Percentiles rank a stretch among this genome's conserved stretches.
These are phyloP conservation scores for Pugionium dolabratum DNA, from an alignment of 345 rosid genomes.

Conservation along the genomic window DNA sequence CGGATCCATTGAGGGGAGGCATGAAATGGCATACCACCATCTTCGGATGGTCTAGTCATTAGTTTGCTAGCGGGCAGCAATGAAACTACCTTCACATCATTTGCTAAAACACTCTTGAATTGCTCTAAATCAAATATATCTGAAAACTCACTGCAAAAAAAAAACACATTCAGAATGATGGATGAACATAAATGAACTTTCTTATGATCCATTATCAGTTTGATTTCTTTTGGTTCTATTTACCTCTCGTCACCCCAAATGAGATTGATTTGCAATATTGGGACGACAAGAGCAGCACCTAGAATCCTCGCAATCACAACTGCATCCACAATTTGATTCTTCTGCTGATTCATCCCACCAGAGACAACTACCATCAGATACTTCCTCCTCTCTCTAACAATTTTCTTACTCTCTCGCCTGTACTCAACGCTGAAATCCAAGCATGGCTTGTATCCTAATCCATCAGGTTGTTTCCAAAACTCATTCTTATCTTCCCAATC, in stretches of 20 bases:
- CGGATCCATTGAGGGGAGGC: slow-evolving; percentile 94
- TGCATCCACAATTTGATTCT: slow-evolving; percentile 98
- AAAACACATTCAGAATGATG: slow-evolving; percentile 1
- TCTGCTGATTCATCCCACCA: slow-evolving; percentile 97
- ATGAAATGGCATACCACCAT: slow-evolving; percentile 69
- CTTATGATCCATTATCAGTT: neutral
- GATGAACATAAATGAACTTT: slow-evolving; percentile 10
- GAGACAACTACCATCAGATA: slow-evolving; percentile 88
- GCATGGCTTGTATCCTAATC: slow-evolving; percentile 83
- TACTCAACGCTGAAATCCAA: slow-evolving; percentile 60
- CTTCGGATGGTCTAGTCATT: slow-evolving; percentile 85
- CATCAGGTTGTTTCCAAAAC: slow-evolving; percentile 98
- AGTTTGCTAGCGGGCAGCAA: slow-evolving; percentile 77
- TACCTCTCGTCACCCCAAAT: slow-evolving; percentile 99
- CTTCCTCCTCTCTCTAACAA: slow-evolving; percentile 53
- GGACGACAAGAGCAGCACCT: slow-evolving; percentile 93
- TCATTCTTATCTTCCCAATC: slow-evolving; percentile 40
- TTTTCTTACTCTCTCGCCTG: slow-evolving; percentile 46
- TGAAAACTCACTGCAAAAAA: slow-evolving; percentile 78
- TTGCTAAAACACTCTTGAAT: slow-evolving; percentile 73
- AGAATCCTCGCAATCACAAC: slow-evolving; percentile 95
- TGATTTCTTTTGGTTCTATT: neutral
- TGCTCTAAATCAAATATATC: slow-evolving; percentile 92
- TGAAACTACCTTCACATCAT: slow-evolving; percentile 85
- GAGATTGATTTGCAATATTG: slow-evolving; percentile 89